A percentile compares a stretch with the other conserved stretches of the same genome.
Conservation (phyloP, 176 grass and related monocot species). For the Raddia distichophylla region DNA sequence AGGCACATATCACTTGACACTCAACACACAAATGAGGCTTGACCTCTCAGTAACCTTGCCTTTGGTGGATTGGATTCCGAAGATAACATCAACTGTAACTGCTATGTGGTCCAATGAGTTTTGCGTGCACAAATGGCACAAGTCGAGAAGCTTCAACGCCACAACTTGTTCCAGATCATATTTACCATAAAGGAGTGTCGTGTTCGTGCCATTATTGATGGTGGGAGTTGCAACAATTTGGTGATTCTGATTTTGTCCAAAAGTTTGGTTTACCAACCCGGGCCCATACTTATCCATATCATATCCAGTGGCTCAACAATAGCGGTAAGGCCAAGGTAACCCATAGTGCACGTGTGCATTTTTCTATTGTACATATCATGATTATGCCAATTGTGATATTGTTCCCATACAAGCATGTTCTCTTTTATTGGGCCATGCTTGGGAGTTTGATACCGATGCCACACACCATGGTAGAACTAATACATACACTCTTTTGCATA, state of each 20-base stretch:
- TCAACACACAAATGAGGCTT: too few species aligned
- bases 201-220: not conserved
- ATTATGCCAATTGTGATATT: not conserved
- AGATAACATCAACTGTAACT: too few species aligned
- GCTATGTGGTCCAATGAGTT: too few species aligned
- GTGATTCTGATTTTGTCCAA: not conserved
- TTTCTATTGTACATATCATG: not conserved
- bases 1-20: too few species aligned
- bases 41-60: too few species aligned
- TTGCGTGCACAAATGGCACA: too few species aligned
- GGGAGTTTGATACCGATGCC: not conserved
- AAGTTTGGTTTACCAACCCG: not conserved
- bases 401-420: not conserved
- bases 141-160: too few species aligned
- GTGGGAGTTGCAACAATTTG: not conserved
- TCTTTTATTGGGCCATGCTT: not conserved
- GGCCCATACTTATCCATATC: not conserved
- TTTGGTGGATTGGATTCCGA: too few species aligned
- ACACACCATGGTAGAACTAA: not conserved
- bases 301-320: not conserved
- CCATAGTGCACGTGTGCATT: not conserved
- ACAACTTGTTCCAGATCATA: too few species aligned
- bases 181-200: too few species aligned
- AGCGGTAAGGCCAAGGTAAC: not conserved
- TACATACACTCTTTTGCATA: too few species aligned